Evolutionary conservation across 2,329 filamentous ascomycete genomes (phyloP), one percentile per base, ranked within the genome.

Genomic region (Basipetospora chlamydospora): DNA sequence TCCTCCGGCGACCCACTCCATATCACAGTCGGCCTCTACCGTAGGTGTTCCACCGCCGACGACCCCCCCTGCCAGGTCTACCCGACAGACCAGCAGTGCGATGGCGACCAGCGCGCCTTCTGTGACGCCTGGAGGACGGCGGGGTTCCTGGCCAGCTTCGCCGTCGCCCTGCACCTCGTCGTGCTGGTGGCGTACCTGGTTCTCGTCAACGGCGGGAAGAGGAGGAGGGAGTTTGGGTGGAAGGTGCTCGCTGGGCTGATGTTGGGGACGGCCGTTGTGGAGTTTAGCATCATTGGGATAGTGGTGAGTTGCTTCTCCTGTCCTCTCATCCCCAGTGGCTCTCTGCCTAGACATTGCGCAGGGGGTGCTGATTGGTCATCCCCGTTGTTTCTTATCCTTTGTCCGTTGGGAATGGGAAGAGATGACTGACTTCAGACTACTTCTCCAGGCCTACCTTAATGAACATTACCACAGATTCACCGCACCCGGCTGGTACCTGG

Each of bases 101-200:
- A 36, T 15, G 38, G 35, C 16, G 47, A 49, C 25, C 54, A 48
- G 18, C 71, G 78, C 46, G 74, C 77, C 49, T 95, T 96, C 60
- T 96, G 90, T 64, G 80, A 77, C 48, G 80, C 92, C 69, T 98
- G 88, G 88, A 73, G 82, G 41, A 84, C 77, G 18, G 77, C 85
- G 25, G 86, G 83, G 17, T 96, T 95, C 58, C 59, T 94, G 44
- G 85, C 93, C 62, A 82, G 78, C 36, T 82, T 95, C 47, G 72
- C 81, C 6, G 73, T 85, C 26, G 76, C 94, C n/a, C 54, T 90
- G 26, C 79, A 93, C 56, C 70, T 90, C 28, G 84, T 80, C 38
- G 77, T 77, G 6, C 58, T 93, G n/a, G 77, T 93, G 20, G 73
- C 77, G 13, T 94, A 88, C 56, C 50, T 78, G 21, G 73, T 92